Conservation (phyloP, 129 eudicot species). For the Escallonia rubra region DNA sequence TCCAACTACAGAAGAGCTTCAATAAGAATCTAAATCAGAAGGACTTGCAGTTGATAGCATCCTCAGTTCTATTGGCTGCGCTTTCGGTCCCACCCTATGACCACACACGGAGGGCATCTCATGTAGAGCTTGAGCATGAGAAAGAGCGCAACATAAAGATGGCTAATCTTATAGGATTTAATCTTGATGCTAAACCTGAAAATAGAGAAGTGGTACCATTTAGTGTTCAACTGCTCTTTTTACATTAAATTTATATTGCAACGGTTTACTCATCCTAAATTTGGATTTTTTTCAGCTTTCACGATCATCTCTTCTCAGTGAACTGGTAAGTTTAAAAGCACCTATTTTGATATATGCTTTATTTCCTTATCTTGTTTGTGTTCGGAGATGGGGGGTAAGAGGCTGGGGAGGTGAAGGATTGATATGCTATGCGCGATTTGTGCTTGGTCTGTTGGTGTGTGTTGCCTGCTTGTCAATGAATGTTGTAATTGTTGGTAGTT, state of each 20-base stretch:
- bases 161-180: constrained; percentile 75
- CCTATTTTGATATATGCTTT: not conserved
- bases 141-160: constrained; percentile 63
- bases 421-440: no score
- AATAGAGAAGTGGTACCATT: constrained; percentile 66
- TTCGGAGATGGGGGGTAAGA: not conserved
- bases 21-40: constrained; percentile 88
- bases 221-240: not conserved
- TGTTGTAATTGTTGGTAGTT: no score
- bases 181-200: constrained; percentile 63
- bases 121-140: constrained; percentile 75
- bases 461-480: no score
- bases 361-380: not conserved
- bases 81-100: constrained; percentile 82
- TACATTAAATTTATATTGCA: not conserved
- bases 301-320: constrained; percentile 60
- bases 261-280: not conserved
- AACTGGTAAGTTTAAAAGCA: constrained; percentile 44
- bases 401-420: no score
- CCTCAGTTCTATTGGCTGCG: constrained; percentile 88
- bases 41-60: constrained; percentile 88
- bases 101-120: constrained; percentile 52
- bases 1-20: constrained; percentile 78
- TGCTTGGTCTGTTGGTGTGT: no score
- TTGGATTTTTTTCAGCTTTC: constrained; percentile 56